These are phyloP conservation scores for Colletotrichum sidae DNA, from an alignment of 2,329 filamentous ascomycete species.

Conservation along the genomic window DNA sequence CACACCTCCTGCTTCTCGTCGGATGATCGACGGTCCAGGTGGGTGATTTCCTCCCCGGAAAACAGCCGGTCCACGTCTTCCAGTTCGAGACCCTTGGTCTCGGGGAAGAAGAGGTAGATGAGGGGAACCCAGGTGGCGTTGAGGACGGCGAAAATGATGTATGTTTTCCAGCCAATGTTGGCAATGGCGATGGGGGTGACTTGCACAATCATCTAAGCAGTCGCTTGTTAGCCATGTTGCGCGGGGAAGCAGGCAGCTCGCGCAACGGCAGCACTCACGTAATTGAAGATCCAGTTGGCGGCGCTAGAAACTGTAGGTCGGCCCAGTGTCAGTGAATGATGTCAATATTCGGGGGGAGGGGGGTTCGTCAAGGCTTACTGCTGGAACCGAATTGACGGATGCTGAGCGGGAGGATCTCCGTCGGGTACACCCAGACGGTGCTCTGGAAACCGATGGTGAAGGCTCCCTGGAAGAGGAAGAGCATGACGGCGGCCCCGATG, in stretches of 20 bases:
- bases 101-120: constrained; percentile 48
- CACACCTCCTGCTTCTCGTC: constrained; percentile 18
- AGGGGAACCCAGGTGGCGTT: constrained; percentile 45
- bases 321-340: no score
- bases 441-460: constrained; percentile 54
- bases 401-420: constrained; percentile 47
- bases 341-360: no score
- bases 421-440: constrained; percentile 49
- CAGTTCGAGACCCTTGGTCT: constrained; percentile 52
- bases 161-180: constrained; percentile 39
- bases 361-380: no score
- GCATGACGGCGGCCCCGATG: constrained; percentile 53
- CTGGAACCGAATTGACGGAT: constrained; percentile 45
- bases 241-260: not conserved
- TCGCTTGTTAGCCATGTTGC: not conserved
- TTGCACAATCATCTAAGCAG: constrained; percentile 35
- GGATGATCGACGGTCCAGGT: constrained; percentile 21
- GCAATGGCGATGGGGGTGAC: constrained; percentile 36
- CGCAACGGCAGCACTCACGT: constrained; percentile 39
- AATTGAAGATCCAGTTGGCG: constrained; percentile 50
- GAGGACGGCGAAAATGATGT: constrained; percentile 45
- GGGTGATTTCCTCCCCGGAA: constrained; percentile 40
- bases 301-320: constrained; percentile 46
- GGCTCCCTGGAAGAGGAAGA: constrained; percentile 54
- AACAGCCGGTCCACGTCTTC: constrained; percentile 50